Conservation (phyloP, 2,329 filamentous ascomycete genomes). For the Nannizziopsis arthrosporioides region DNA sequence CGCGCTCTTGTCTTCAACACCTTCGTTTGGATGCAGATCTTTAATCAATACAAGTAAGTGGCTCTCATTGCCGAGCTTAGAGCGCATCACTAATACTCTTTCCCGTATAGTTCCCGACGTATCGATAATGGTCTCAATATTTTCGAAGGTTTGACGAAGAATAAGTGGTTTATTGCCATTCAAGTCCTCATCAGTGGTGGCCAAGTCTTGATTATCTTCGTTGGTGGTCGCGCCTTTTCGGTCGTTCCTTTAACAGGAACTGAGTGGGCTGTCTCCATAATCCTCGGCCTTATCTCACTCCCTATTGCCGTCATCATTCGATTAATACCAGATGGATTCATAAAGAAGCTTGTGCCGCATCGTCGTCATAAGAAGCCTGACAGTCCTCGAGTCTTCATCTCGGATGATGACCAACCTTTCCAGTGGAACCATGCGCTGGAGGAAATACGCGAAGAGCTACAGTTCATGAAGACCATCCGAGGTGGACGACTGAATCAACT, state of each 20-base stretch:
- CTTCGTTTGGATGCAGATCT: conserved; percentile 99
- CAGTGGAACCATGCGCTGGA: conserved; percentile 51
- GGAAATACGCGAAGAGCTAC: conserved; percentile 52
- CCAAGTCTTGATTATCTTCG: conserved; percentile 60
- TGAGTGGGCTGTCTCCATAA: conserved; percentile 59
- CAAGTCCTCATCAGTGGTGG: conserved; percentile 56
- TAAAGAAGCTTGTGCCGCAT: conserved; percentile 34
- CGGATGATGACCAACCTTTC: conserved; percentile 36
- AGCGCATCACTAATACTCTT: conserved; percentile 2
- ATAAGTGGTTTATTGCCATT: conserved; percentile 46
- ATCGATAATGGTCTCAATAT: conserved; percentile 7
- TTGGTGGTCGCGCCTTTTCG: conserved; percentile 57
- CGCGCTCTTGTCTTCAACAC: conserved; percentile 89
- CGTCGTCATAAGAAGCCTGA: conserved; percentile 28
- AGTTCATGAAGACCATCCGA: conserved; percentile 52
- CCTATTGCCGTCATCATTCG: conserved; percentile 52
- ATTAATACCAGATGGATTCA: conserved; percentile 47
- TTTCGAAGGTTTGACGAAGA: conserved; percentile 35
- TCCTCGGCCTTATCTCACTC: conserved; percentile 56
- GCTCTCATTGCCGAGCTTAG: not conserved
- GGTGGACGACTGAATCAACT: conserved; percentile 50
- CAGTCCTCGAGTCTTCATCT: conserved; percentile 33
- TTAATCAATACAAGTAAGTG: conserved; percentile 34
- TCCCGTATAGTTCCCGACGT: conserved; percentile 17
- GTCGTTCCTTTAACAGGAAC: conserved; percentile 49